Evolutionary conservation across 2,329 filamentous ascomycete species (phyloP).

Genomic region (Daldinia eschscholtzii): DNA sequence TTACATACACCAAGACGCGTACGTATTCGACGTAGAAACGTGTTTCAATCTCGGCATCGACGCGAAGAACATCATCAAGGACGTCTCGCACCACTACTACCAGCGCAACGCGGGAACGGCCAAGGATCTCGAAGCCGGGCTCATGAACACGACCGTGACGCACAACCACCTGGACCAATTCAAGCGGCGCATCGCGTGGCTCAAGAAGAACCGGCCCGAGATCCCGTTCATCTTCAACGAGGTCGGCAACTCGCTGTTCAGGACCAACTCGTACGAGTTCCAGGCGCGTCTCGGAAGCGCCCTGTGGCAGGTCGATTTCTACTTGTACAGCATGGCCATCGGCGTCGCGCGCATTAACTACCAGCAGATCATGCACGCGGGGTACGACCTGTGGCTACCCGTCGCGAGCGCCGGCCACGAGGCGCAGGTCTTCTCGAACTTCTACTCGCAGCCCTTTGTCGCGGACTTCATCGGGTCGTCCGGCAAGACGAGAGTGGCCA

Average conservation of each 20-base stretch:
- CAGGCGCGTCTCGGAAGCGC: constrained; percentile 54
- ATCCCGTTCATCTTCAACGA: constrained; percentile 54
- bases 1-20: constrained; percentile 42
- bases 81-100: constrained; percentile 57
- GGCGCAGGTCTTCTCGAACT: constrained; percentile 54
- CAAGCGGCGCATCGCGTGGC: constrained; percentile 51
- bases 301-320: constrained; percentile 56
- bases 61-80: constrained; percentile 50
- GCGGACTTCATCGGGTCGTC: constrained; percentile 54
- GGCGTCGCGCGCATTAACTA: constrained; percentile 55
- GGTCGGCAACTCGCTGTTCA: constrained; percentile 54
- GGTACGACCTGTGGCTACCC: constrained; percentile 51
- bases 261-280: constrained; percentile 51
- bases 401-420: constrained; percentile 48
- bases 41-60: constrained; percentile 55
- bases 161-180: constrained; percentile 51
- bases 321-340: constrained; percentile 54
- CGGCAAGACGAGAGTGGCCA: constrained; percentile 48
- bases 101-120: constrained; percentile 52
- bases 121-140: constrained; percentile 46
- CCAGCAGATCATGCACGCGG: constrained; percentile 56
- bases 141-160: constrained; percentile 51
- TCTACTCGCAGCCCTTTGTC: constrained; percentile 55
- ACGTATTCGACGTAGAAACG: constrained; percentile 48
- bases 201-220: constrained; percentile 50